Evolutionary conservation across 1,139 yeast species (phyloP).

Genomic region (Williopsis jadinii): DNA sequence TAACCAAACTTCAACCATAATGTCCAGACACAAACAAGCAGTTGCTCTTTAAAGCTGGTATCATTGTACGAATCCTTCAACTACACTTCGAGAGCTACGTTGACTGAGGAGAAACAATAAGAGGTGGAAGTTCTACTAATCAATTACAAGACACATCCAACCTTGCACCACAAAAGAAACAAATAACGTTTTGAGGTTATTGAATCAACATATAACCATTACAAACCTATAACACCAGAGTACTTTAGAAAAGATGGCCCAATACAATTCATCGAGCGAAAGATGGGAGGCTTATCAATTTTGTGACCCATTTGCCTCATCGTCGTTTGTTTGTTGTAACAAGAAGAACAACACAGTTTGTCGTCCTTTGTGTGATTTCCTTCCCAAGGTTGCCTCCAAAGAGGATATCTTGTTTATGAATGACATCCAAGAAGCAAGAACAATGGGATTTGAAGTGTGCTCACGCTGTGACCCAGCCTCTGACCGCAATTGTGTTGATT

Average conservation of each 20-base stretch:
- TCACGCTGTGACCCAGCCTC: conserved; percentile 39
- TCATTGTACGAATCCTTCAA: too few relatives aligned
- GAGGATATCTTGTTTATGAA: conserved; percentile 41
- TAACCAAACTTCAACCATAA: too few relatives aligned
- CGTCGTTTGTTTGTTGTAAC: conserved; percentile 47
- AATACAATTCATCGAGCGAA: conserved; percentile 4
- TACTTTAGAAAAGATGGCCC: background rate
- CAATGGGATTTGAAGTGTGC: conserved; percentile 45
- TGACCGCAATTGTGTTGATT: conserved; percentile 31
- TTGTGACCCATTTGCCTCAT: conserved; percentile 61
- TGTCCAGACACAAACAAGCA: too few relatives aligned
- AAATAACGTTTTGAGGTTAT: too few relatives aligned
- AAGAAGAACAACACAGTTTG: conserved; percentile 39
- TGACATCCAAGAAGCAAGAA: conserved; percentile 35
- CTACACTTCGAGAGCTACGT: too few relatives aligned
- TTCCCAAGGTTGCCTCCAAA: conserved; percentile 31
- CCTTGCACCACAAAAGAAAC: too few relatives aligned
- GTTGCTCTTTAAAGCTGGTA: too few relatives aligned
- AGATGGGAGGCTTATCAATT: conserved; percentile 64
- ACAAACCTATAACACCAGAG: background rate
- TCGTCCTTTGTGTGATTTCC: conserved; percentile 62
- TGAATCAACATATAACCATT: background rate
- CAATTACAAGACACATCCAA: too few relatives aligned
- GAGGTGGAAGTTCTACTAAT: too few relatives aligned
- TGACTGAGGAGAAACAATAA: too few relatives aligned